Conservation (phyloP, 106 monocot species). For the Chionographis japonica region DNA sequence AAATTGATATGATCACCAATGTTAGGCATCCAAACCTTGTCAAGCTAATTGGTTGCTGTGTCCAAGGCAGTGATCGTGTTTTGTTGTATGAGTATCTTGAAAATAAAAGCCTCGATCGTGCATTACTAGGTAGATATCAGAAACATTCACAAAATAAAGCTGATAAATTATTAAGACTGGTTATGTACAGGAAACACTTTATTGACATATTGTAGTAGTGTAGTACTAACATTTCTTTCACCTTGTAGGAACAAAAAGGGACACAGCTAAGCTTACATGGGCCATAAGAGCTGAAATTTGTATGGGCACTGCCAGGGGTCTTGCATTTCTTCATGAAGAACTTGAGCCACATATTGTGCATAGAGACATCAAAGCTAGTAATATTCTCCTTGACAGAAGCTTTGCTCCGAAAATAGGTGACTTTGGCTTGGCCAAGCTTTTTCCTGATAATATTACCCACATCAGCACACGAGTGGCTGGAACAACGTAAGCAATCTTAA, state of each 20-base stretch:
- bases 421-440: conserved; percentile 36
- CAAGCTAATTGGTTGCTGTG: conserved; percentile 45
- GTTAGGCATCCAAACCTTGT: conserved; percentile 51
- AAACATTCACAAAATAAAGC: too few species aligned
- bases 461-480: conserved; percentile 40
- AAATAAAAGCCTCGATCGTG: conserved; percentile 42
- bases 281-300: conserved; percentile 22
- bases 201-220: too few species aligned
- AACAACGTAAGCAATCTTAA: conserved; percentile 23
- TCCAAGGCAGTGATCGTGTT: conserved; percentile 36
- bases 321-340: conserved; percentile 33
- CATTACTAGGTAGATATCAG: background rate
- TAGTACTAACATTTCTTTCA: background rate
- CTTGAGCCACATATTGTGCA: conserved; percentile 25
- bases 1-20: conserved; percentile 46
- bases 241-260: conserved; percentile 13
- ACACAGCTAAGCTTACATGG: conserved; percentile 13
- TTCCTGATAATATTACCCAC: conserved; percentile 31
- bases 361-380: conserved; percentile 42
- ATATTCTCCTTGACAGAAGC: conserved; percentile 23
- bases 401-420: conserved; percentile 35
- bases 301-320: conserved; percentile 31
- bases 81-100: conserved; percentile 44
- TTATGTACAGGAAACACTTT: too few species aligned
- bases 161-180: too few species aligned